Evolutionary conservation across 441 rosid species (phyloP).

Genomic region (Erysimum pusillum): DNA sequence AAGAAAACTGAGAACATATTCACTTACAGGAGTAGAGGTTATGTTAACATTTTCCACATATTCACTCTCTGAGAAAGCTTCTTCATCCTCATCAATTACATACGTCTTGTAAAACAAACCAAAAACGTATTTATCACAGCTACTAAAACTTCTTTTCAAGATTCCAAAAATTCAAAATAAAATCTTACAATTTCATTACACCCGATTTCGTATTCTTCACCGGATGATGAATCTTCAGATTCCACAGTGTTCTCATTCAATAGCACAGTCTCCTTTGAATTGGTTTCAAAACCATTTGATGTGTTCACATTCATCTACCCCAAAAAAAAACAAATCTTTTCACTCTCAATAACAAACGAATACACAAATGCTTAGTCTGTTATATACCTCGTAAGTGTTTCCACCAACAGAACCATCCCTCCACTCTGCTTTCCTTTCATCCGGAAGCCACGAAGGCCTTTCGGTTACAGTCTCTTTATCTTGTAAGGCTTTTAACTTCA

Average conservation of each 20-base stretch:
- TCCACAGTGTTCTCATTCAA: conserved; percentile 39
- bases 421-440: conserved; percentile 51
- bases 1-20: not conserved
- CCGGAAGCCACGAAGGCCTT: conserved; percentile 58
- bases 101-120: conserved; percentile 24
- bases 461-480: conserved; percentile 10
- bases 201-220: conserved; percentile 6
- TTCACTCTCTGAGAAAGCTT: conserved; percentile 39
- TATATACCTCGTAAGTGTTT: conserved; percentile 50
- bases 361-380: not conserved
- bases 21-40: conserved; percentile 30
- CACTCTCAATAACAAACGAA: conserved; percentile 8
- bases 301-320: conserved; percentile 19
- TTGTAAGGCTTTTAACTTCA: conserved; percentile 35
- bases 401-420: conserved; percentile 48
- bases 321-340: conserved; percentile 24
- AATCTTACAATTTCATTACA: conserved; percentile 36
- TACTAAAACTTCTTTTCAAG: conserved; percentile 16
- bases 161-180: conserved; percentile 2
- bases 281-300: not conserved
- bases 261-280: conserved; percentile 40
- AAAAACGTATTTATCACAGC: not conserved
- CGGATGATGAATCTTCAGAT: conserved; percentile 16
- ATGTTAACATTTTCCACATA: conserved; percentile 6
- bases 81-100: conserved; percentile 36